phyloP scores from a whole-genome alignment of 768 basidiomycete species.

The Suillus alpinus region DNA sequence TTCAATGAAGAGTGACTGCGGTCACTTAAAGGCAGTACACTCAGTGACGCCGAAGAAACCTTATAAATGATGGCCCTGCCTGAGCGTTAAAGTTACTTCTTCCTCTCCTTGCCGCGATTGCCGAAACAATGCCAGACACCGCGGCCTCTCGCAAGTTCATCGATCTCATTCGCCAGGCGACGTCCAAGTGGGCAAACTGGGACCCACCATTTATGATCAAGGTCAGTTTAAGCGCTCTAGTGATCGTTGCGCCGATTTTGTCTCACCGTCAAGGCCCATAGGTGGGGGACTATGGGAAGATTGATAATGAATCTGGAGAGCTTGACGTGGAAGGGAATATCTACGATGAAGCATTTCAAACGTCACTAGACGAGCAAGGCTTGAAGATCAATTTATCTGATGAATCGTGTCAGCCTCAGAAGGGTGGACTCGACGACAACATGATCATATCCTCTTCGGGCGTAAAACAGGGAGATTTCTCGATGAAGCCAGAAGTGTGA shows the following conservation, averaged over 20 bases:
- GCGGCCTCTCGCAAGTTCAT: slow-evolving; percentile 28
- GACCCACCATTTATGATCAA: slow-evolving; percentile 32
- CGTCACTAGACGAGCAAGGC: slow-evolving; percentile 9
- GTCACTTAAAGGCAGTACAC: background rate
- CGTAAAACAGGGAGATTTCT: slow-evolving; percentile 11
- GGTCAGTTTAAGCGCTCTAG: slow-evolving; percentile 16
- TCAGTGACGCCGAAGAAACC: background rate
- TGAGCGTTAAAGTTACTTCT: background rate
- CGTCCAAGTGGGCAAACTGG: slow-evolving; percentile 39
- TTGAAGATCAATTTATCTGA: slow-evolving; percentile 9
- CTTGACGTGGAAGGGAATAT: slow-evolving; percentile 32
- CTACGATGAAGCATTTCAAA: slow-evolving; percentile 22
- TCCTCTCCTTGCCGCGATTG: background rate
- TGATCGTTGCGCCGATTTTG: background rate
- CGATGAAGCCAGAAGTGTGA: slow-evolving; percentile 19
- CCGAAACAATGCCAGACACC: slow-evolving; percentile 1
- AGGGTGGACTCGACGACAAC: slow-evolving; percentile 17
- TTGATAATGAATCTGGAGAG: slow-evolving; percentile 29
- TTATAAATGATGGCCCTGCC: background rate
- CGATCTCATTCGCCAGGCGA: slow-evolving; percentile 29
- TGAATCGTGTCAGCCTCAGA: slow-evolving; percentile 10
- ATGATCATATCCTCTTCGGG: slow-evolving; percentile 25
- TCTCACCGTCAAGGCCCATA: slow-evolving; percentile 1
- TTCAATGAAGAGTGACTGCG: background rate
- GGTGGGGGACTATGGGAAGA: slow-evolving; percentile 34